phyloP scores from a whole-genome alignment of 441 rosid genomes.

The Populus trichocarpa region DNA sequence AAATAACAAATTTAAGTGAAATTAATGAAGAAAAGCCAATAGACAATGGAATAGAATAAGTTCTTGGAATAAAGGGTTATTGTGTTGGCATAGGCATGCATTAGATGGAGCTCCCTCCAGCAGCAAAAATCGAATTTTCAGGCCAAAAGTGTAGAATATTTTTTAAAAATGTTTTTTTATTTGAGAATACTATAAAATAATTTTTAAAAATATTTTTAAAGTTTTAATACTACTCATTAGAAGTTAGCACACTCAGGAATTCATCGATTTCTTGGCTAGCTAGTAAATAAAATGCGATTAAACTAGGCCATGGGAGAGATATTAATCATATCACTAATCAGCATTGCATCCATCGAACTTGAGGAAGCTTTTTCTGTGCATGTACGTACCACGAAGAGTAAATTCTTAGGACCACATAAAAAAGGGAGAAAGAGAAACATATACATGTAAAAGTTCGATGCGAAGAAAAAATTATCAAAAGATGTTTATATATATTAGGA shows the following conservation, averaged over 20 bases:
- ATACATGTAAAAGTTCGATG: background rate
- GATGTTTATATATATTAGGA: no score
- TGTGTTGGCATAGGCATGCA: background rate
- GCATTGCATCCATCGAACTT: background rate
- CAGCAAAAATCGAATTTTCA: background rate
- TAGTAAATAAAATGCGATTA: background rate
- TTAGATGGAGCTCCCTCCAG: background rate
- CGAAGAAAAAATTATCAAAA: background rate
- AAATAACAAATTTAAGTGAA: background rate
- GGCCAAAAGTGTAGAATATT: no score
- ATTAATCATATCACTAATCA: background rate
- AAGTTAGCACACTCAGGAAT: no score
- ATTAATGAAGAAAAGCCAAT: background rate
- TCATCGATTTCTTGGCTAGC: background rate
- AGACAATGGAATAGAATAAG: background rate
- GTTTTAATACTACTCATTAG: no score
- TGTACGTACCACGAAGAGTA: background rate
- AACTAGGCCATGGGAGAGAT: background rate
- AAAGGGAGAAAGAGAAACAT: background rate
- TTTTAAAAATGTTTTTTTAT: no score
- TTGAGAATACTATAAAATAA: no score
- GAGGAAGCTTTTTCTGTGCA: background rate
- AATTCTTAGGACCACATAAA: background rate
- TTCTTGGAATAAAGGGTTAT: background rate
- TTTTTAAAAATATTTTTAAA: no score